Evolutionary conservation across 352 stramenopile genomes (phyloP).

Genomic region (Phytopythium vexans): DNA sequence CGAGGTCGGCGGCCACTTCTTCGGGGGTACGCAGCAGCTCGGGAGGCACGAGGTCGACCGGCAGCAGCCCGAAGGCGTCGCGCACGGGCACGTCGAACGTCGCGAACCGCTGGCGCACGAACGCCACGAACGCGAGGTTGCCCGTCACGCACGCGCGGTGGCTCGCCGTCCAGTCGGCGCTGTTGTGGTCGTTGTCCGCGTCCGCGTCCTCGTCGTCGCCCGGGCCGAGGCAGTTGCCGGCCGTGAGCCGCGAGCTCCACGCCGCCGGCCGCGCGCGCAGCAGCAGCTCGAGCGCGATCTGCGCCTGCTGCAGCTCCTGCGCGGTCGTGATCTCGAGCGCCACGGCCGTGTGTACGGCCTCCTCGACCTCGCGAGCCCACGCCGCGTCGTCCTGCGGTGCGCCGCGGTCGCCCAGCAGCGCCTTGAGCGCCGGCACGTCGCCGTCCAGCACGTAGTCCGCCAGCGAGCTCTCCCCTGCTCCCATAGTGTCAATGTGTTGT

Average conservation of each 20-base stretch:
- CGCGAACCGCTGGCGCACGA: conserved; percentile 24
- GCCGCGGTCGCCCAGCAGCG: conserved; percentile 21
- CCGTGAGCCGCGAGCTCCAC: conserved; percentile 22
- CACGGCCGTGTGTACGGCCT: conserved; percentile 54
- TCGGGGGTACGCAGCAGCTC: conserved; percentile 31
- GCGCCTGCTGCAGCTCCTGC: conserved; percentile 56
- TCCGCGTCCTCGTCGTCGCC: conserved; percentile 3
- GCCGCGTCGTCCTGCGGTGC: conserved; percentile 6
- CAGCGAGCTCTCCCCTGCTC: conserved; percentile 10
- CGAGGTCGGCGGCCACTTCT: conserved; percentile 19
- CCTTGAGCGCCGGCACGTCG: conserved; percentile 50
- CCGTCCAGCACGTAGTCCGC: conserved; percentile 51
- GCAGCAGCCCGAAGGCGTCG: conserved; percentile 49
- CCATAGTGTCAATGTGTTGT: conserved; percentile 1
- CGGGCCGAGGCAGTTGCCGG: conserved; percentile 4
- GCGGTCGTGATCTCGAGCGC: conserved; percentile 50
- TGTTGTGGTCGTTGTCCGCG: conserved; percentile 20
- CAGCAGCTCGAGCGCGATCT: conserved; percentile 60
- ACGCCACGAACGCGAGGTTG: conserved; percentile 56
- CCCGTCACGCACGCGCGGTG: conserved; percentile 57
- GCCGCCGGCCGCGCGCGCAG: conserved; percentile 27
- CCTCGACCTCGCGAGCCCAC: conserved; percentile 37
- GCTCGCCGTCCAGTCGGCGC: conserved; percentile 38
- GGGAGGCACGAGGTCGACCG: conserved; percentile 50
- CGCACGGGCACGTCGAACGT: conserved; percentile 32